Evolutionary conservation across 805 yeast genomes (phyloP), one percentile per base, ranked within the genome.

Genomic region (Yamadazyma sp.): DNA sequence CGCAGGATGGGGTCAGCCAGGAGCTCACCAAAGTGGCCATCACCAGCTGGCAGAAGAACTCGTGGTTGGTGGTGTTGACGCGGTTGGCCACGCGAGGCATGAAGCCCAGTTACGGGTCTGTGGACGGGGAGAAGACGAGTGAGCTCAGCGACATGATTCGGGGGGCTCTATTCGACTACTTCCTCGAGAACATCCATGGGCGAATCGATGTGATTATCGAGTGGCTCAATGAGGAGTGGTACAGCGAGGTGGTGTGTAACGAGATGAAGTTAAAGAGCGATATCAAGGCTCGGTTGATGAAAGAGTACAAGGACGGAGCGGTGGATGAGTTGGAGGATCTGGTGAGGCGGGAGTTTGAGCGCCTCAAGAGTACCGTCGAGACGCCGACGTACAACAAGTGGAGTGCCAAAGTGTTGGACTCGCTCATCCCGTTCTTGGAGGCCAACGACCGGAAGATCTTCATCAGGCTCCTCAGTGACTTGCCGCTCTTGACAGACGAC

Each of bases 221-320:
- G 45, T 93, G 99, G 99, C 64, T 93, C 38, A 90, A 84, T 52
- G 99, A 93, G 61, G 99, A 93, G 59, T 93, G 96, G 95, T 81
- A 78, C 62, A 68, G 77, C 33, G 85, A 82, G 52, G 63, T 53
- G 40, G 73, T 74, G 3, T 50, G 53, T 33, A 60, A 59, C 41
- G 71, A 67, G 42, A 60, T 47, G 41, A 48, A 43, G 20, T 17
- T 52, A 23, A 44, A 44, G 48, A 57, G 50, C 8, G 50, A 46
- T 40, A 22, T 38, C 55, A 24, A 44, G 47, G 35, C 42, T 4
- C 52, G 53, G 4, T 44, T 51, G 5, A 49, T 53, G 9, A 42
- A 47, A 5, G 36, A 44, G 9, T 38, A 35, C 28, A 64, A 47
- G 42, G 47, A 42, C 18, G 37, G 54, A 22, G 41, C 41, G 47